Base-by-base conservation (phyloP, 2,329 filamentous ascomycete genomes). In the Cordyceps javanica region DNA sequence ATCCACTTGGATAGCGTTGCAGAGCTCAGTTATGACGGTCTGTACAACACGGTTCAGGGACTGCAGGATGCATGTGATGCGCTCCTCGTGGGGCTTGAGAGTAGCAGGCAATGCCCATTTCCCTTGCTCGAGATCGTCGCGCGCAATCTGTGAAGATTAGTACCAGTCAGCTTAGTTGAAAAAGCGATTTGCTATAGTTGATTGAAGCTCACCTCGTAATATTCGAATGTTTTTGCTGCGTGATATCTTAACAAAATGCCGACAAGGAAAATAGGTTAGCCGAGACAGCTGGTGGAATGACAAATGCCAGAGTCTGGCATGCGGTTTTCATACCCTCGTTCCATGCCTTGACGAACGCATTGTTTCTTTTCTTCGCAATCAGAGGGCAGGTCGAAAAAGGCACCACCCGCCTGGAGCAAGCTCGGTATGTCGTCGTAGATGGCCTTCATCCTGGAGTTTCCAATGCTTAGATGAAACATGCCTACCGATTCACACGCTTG, bases 261-360 rank as follows among this genome's bases (percentile, higher is more conserved):
- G n/a, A n/a, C n/a, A n/a, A n/a, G n/a, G n/a, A 28, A 50, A 19
- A 39, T 11, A 50, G 8, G 54, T 52, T 2, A 57, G 54, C 23
- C 1, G 8, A 25, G 3, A 32, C 11, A 8, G 25, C 14, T 28
- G 3, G 26, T 16, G n/a, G 10, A 45, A 26, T 41, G 19, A 23
- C 6, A 23, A 14, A 28, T 45, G 5, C 21, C 21, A 41, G 8
- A 41, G 16, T 46, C 21, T 21, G 14, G 11, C 16, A 13, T 41
- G 38, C 16, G n/a, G 32, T 10, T 32, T 25, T 21, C 54, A 36
- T 57, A 57, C 54, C 54, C 54, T 50, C 54, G 44, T 42, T 57
- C 54, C 54, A 57, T 57, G 6, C 54, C 54, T 36, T 57, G 34
- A 16, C 54, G 38, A n/a, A 57, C 21, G 19, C 54, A 50, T 50